Conservation (phyloP, 345 rosid genomes). For the Brassica nigra region DNA sequence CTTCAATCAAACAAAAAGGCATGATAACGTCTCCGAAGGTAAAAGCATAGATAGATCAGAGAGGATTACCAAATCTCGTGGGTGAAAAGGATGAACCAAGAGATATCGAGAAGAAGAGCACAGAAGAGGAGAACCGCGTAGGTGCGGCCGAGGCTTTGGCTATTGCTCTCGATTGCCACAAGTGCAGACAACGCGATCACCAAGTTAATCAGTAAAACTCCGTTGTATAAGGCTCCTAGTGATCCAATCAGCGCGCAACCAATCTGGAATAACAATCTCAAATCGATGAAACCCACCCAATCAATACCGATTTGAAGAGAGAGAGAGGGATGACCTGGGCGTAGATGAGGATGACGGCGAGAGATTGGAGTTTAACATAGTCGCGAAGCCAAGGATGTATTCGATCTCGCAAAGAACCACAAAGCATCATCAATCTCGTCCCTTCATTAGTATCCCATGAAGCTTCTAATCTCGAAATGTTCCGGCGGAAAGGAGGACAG, state of each 20-base stretch:
- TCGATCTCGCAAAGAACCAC: conserved; percentile 53
- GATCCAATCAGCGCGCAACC: conserved; percentile 89
- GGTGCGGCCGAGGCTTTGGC: conserved; percentile 78
- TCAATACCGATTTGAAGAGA: conserved; percentile 10
- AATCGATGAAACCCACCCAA: conserved; percentile 31
- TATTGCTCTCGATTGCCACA: conserved; percentile 84
- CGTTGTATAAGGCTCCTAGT: conserved; percentile 84
- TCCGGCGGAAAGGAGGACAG: no score
- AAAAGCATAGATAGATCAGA: not conserved
- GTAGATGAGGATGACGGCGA: conserved; percentile 88
- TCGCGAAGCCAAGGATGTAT: conserved; percentile 73
- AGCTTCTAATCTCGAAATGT: no score
- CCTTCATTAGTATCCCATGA: conserved; percentile 4
- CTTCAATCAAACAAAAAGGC: not conserved
- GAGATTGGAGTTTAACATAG: conserved; percentile 71
- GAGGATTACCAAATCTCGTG: conserved; percentile 57
- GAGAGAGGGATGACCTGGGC: conserved; percentile 52
- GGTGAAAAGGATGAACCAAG: conserved; percentile 73
- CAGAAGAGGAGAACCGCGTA: conserved; percentile 80
- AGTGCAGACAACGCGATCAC: conserved; percentile 81
- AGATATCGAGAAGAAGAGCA: conserved; percentile 62
- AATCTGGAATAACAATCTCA: conserved; percentile 44
- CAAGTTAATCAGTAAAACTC: conserved; percentile 67
- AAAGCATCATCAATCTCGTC: conserved; percentile 46
- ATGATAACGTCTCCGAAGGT: conserved; percentile 4